phyloP scores from a whole-genome alignment of 1,139 yeast species.

The Nakaseomyces glabratus region DNA sequence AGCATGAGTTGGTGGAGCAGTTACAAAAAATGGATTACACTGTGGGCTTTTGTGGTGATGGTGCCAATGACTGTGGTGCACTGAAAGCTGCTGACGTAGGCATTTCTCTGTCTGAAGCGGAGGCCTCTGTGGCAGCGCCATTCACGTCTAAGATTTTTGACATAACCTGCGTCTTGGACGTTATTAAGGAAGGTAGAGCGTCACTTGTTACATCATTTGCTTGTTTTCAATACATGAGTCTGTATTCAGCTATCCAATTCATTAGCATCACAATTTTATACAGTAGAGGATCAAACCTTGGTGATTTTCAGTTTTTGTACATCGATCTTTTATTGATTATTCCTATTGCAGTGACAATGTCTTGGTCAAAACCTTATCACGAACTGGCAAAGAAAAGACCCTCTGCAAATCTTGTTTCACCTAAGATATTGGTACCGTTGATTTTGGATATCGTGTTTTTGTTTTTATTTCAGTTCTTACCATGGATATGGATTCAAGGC shows the following conservation, averaged over 20 bases:
- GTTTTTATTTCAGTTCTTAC: conserved; percentile 51
- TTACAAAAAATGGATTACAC: conserved; percentile 79
- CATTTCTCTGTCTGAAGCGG: conserved; percentile 90
- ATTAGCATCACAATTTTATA: conserved; percentile 77
- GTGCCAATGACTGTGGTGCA: conserved; percentile 97
- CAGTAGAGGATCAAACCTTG: conserved; percentile 83
- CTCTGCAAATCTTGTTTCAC: conserved; percentile 85
- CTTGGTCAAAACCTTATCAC: conserved; percentile 82
- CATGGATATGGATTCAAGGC: conserved; percentile 54
- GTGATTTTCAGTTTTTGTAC: conserved; percentile 95
- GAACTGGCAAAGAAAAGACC: conserved; percentile 66
- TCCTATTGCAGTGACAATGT: conserved; percentile 94
- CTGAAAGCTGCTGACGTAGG: conserved; percentile 97
- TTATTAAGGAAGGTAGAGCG: conserved; percentile 89
- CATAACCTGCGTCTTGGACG: conserved; percentile 83
- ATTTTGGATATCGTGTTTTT: conserved; percentile 61
- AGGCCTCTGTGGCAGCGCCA: conserved; percentile 98
- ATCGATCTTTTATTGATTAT: conserved; percentile 83
- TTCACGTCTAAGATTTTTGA: conserved; percentile 86
- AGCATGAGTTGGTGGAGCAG: conserved; percentile 87
- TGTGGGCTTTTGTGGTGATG: conserved; percentile 97
- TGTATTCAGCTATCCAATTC: conserved; percentile 94
- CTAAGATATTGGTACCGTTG: conserved; percentile 75
- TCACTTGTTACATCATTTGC: conserved; percentile 91
- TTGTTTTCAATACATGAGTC: conserved; percentile 95